Base-by-base conservation (phyloP, 192 early-diverging fungal species). In the Podila minutissima region DNA sequence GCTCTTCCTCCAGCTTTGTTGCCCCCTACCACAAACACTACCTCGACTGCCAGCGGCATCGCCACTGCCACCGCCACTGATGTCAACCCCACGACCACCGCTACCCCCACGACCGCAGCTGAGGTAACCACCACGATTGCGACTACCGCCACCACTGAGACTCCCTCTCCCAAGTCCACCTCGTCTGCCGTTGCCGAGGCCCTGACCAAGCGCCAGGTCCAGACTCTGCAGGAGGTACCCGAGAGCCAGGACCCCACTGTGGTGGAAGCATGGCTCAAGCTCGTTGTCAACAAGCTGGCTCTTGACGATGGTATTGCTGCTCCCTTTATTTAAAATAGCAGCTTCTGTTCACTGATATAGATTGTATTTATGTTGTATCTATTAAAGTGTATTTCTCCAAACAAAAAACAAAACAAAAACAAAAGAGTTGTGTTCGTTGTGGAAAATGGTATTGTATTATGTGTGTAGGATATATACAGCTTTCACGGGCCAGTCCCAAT, bases 261-360 rank as follows among this genome's bases (percentile, higher is more conserved):
- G 24, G 28, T 79, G 5, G 65, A 71, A n/a, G 75, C 75, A 24
- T 79, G 75, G 75, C 24, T 79, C 66, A 71, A 79, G 69, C 49
- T 69, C 20, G 29, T 72, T 33, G 69, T 57, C 49, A 72, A 79
- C 66, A 55, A 67, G 49, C 24, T 72, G 19, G 70, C 63, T 13
- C 22, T 62, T 4, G 50, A 79, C 29, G 60, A 50, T 12, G 75
- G 75, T 49, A 11, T 58, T 6, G 10, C 75, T 33, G 64, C 75
- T 71, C 75, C 75, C 19, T 70, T 64, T 24, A 32, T 41, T 22
- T 67, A 67, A 46, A 46, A 46, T 46, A 46, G 41, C 41, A 46
- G 13, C 41, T 12, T 0, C 41, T 15, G 2, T 46, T 46, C 41
- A 17, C 41, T 17, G 1, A 17, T 46, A 11, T 46, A 46, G 41